Base-by-base conservation (phyloP, 2,329 filamentous ascomycete species). In the Colletotrichum musae region DNA sequence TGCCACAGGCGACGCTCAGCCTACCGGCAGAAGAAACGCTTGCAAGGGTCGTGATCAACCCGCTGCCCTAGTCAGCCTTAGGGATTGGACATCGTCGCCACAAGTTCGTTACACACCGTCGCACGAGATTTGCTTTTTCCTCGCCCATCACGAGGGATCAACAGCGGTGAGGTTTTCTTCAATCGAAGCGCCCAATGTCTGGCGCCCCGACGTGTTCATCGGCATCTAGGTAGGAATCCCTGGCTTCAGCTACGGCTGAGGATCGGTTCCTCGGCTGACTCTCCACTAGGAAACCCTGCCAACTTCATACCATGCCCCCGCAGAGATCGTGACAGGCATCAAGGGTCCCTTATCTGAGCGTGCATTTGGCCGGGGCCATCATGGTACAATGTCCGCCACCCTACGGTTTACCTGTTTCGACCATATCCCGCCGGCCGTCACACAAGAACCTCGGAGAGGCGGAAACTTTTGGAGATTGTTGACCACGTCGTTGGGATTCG, bases 221-320 rank as follows among this genome's bases (percentile, higher is more conserved):
- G 18, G 18, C 18, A 18, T 24, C 16, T 2, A 6, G 13, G 6
- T 15, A 18, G 26, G 45, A 18, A 12, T 18, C 28, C 54, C 39
- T 36, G 52, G 1, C 47, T 47, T 53, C 53, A 48, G 65, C 53
- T 68, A 58, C 53, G 21, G 60, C 59, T 58, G 47, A 62, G 53
- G 16, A 53, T n/a, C 26, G 28, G 13, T 9, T 32, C 39, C 28
- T 41, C 54, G n/a, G 59, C 64, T 39, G 43, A n/a, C 21, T 21
- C n/a, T n/a, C 52, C 16, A 16, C 50, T 36, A 43, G 16, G 7
- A 39, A 36, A 6, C 36, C 21, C n/a, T 12, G 36, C 39, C 18
- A 16, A n/a, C n/a, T 39, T 21, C 43, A 47, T 2, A 24, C 50
- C 13, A 41, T 57, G 39, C 52, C 47, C 57, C 52, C 36, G 41